These are phyloP conservation scores for Alternaria gansuensis DNA, from an alignment of 2,329 filamentous ascomycete species.

Conservation along the genomic window DNA sequence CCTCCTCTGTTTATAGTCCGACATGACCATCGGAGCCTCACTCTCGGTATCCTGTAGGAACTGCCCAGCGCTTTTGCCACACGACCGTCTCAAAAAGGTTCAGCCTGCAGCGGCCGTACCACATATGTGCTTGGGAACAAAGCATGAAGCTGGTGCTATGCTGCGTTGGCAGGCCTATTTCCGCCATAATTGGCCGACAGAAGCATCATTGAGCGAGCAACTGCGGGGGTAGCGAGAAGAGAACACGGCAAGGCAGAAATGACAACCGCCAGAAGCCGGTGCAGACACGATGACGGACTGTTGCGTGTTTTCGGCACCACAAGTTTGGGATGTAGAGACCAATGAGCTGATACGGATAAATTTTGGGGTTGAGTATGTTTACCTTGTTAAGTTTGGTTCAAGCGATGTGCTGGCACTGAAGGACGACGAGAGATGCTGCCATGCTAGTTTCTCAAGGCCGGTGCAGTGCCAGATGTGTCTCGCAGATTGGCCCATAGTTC, in stretches of 20 bases:
- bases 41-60: conserved; percentile 33
- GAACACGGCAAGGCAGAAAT: conserved; percentile 36
- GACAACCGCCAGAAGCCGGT: conserved; percentile 38
- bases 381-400: conserved; percentile 38
- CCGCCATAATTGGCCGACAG: conserved; percentile 42
- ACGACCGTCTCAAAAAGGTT: conserved; percentile 33
- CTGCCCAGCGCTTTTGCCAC: conserved; percentile 36
- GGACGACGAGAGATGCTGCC: conserved; percentile 36
- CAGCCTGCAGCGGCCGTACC: conserved; percentile 35
- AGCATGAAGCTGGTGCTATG: conserved; percentile 40
- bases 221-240: conserved; percentile 39
- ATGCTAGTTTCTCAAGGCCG: conserved; percentile 40
- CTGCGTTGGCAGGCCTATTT: conserved; percentile 41
- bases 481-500: conserved; percentile 37
- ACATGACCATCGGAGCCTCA: conserved; percentile 38
- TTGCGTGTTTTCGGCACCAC: conserved; percentile 33
- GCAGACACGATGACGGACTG: conserved; percentile 45
- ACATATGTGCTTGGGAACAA: conserved; percentile 32
- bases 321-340: conserved; percentile 33
- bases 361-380: conserved; percentile 29
- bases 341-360: conserved; percentile 36
- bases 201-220: conserved; percentile 34
- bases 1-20: conserved; percentile 46
- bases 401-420: conserved; percentile 47
- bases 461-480: conserved; percentile 42